Conservation (phyloP, 495 filamentous ascomycete genomes). For the Acidiella bohemica region DNA sequence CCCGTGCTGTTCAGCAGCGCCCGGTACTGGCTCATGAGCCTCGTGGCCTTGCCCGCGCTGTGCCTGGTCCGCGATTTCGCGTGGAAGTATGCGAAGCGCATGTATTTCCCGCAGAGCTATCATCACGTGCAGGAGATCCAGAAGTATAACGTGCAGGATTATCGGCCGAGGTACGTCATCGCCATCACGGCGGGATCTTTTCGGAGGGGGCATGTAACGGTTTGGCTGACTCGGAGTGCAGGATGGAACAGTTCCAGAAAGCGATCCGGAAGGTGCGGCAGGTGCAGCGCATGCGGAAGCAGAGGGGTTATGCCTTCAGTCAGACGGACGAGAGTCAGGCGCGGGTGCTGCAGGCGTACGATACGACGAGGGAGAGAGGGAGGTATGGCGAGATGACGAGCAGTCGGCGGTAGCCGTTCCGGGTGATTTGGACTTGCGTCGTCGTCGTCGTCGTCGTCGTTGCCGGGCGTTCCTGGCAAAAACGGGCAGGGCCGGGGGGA, state of each 20-base stretch:
- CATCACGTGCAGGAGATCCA: slow-evolving; percentile 99
- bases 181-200: slow-evolving; percentile 4
- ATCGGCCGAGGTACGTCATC: slow-evolving; percentile 60
- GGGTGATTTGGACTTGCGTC: no score
- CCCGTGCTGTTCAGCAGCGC: slow-evolving; percentile 67
- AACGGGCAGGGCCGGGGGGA: no score
- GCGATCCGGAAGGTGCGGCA: slow-evolving; percentile 96
- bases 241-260: slow-evolving; percentile 99
- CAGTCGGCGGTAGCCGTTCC: slow-evolving; percentile 12
- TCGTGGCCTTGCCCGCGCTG: slow-evolving; percentile 63
- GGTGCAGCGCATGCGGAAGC: slow-evolving; percentile 98
- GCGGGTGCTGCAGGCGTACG: slow-evolving; percentile 86
- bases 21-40: slow-evolving; percentile 76
- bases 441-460: no score
- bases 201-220: no score
- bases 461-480: no score
- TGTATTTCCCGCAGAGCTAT: slow-evolving; percentile 92
- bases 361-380: slow-evolving; percentile 84
- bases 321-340: slow-evolving; percentile 94
- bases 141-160: slow-evolving; percentile 99
- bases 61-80: slow-evolving; percentile 85
- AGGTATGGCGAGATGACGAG: slow-evolving; percentile 95
- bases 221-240: no score
- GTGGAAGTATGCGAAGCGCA: slow-evolving; percentile 69
- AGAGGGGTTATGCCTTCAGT: slow-evolving; percentile 95